Percentiles rank a stretch among this genome's conserved stretches.
Conservation (phyloP, 768 basidiomycete genomes). For the Xerocomellus intermedius region DNA sequence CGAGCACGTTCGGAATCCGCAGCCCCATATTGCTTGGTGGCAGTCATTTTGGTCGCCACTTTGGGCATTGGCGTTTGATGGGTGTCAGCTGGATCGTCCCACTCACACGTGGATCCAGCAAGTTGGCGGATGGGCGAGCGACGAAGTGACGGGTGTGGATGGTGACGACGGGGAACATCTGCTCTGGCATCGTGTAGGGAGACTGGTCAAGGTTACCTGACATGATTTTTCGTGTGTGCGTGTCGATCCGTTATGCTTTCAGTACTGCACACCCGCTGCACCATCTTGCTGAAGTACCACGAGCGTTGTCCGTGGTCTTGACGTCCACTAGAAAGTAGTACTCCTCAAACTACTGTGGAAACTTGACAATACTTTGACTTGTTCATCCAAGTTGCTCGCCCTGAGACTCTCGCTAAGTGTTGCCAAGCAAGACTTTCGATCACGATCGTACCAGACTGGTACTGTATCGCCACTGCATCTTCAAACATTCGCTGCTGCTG, state of each 20-base stretch:
- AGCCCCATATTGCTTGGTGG: conserved; percentile 62
- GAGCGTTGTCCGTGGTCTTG: neutral
- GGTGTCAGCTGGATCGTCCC: conserved; percentile 62
- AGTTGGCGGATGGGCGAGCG: conserved; percentile 48
- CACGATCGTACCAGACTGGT: neutral
- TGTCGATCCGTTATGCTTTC: neutral
- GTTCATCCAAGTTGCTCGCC: neutral
- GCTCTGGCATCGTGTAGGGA: conserved; percentile 60
- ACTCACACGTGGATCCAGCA: conserved; percentile 47
- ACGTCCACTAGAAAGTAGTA: neutral
- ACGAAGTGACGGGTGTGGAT: conserved; percentile 46
- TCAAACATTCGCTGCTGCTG: neutral
- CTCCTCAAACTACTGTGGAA: neutral
- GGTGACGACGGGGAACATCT: conserved; percentile 56
- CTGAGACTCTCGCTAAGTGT: no score
- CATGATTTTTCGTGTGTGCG: neutral
- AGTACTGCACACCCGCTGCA: neutral
- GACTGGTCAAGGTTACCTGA: conserved; percentile 46
- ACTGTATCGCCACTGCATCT: neutral
- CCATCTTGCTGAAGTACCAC: neutral
- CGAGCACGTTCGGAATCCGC: conserved; percentile 65
- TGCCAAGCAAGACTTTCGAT: neutral
- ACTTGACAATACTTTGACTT: neutral
- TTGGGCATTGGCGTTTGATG: conserved; percentile 60
- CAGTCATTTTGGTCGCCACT: conserved; percentile 71